Percentiles rank a stretch among this genome's conserved stretches.
These are phyloP conservation scores for Aspergillus amoenus DNA, from an alignment of 2,329 filamentous ascomycete genomes.

Conservation along the genomic window DNA sequence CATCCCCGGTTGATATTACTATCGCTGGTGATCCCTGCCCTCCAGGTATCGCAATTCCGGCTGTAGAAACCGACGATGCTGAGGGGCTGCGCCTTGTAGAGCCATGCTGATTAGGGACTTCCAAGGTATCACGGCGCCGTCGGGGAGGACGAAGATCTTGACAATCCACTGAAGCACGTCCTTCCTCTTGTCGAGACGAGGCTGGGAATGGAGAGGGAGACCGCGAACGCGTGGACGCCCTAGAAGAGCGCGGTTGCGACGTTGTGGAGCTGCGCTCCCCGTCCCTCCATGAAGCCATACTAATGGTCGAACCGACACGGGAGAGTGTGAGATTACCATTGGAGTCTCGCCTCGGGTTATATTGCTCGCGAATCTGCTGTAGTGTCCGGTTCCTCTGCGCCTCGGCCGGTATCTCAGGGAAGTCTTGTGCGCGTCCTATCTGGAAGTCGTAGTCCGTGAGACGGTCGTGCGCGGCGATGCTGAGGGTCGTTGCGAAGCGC, in stretches of 20 bases:
- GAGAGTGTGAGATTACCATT: not conserved
- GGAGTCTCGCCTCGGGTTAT: not conserved
- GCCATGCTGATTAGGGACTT: not conserved
- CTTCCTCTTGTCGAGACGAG: not conserved
- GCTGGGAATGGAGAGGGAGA: not conserved
- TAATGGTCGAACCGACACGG: not conserved
- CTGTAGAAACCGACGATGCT: not conserved
- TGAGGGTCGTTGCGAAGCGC: not conserved
- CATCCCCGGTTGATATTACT: not conserved
- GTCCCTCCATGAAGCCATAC: not conserved
- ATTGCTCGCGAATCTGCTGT: not conserved
- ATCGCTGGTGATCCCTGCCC: not conserved
- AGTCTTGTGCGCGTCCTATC: not conserved
- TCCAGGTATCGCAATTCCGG: not conserved
- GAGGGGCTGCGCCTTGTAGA: not conserved
- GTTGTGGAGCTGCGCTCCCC: not conserved
- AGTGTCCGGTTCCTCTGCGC: not conserved
- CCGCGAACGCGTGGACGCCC: not conserved
- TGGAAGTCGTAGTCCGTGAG: not conserved
- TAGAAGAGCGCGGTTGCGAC: not conserved
- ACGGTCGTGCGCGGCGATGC: not conserved
- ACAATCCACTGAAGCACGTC: too few species aligned
- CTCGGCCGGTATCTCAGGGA: conserved; percentile 3
- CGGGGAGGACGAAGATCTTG: not conserved
- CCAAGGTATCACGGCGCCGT: not conserved